These are phyloP conservation scores for Halteria grandinella DNA, from an alignment of 73 alveolate species.

Conservation along the genomic window DNA sequence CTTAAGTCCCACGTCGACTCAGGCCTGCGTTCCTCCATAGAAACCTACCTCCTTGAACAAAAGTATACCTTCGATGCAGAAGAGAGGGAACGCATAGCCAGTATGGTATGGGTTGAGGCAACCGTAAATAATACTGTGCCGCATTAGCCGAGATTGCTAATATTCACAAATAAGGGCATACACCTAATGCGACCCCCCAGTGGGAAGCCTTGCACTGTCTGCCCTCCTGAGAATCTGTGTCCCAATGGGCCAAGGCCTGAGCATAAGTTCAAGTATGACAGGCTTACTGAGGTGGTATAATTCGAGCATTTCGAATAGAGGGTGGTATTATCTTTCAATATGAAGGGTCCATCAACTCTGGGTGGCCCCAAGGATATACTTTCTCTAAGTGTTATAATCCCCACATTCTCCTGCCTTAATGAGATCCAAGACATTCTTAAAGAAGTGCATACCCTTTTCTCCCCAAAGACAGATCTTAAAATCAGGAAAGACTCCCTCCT, in stretches of 20 bases:
- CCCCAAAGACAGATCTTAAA: not conserved
- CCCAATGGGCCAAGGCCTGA: constrained; percentile 53
- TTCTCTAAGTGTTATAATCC: not conserved
- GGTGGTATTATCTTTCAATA: not conserved
- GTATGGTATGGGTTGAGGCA: constrained; percentile 31
- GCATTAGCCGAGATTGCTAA: constrained; percentile 7
- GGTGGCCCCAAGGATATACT: not conserved
- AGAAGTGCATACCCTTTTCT: not conserved
- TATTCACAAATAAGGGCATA: constrained; percentile 41
- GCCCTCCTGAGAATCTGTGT: constrained; percentile 51
- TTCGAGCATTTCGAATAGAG: constrained; percentile 4
- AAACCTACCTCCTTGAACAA: constrained; percentile 1
- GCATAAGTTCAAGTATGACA: constrained; percentile 29
- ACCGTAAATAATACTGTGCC: not conserved
- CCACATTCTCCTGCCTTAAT: not conserved
- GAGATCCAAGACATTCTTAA: too few relatives aligned
- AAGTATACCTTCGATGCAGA: constrained; percentile 21
- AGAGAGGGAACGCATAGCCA: constrained; percentile 10
- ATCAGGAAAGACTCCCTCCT: not conserved
- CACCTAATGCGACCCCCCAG: not conserved
- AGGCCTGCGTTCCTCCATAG: too few relatives aligned
- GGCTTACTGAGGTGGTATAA: not conserved
- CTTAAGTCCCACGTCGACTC: too few relatives aligned
- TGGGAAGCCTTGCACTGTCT: constrained; percentile 42
- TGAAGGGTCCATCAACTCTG: constrained; percentile 4